A percentile compares a stretch with the other conserved stretches of the same genome.
These are phyloP conservation scores for Pythium oligandrum DNA, from an alignment of 352 stramenopile genomes.

Conservation along the genomic window DNA sequence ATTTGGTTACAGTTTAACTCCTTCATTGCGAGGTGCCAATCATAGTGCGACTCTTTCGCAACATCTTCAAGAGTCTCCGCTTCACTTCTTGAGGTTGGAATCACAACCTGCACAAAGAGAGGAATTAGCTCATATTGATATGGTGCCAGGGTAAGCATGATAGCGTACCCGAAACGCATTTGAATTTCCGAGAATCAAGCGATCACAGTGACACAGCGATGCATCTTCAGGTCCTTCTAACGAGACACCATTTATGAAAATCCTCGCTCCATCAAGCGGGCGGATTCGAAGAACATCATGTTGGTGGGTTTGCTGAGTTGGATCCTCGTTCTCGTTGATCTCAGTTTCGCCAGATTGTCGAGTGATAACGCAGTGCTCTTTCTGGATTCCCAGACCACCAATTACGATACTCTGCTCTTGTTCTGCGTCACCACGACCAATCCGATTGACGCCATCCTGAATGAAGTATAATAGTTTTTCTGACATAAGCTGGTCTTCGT, in stretches of 20 bases:
- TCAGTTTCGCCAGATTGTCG: conserved; percentile 5
- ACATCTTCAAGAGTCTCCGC: conserved; percentile 25
- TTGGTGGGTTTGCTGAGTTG: not conserved
- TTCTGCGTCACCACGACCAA: conserved; percentile 63
- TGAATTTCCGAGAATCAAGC: conserved; percentile 68
- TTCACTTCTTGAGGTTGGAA: conserved; percentile 33
- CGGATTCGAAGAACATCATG: conserved; percentile 27
- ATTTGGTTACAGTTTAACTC: conserved; percentile 80
- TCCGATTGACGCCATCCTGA: conserved; percentile 38
- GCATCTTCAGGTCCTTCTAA: conserved; percentile 30
- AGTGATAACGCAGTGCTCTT: conserved; percentile 61
- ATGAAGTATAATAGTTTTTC: conserved; percentile 84
- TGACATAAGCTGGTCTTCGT: conserved; percentile 85
- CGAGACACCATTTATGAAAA: conserved; percentile 68
- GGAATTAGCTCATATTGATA: not conserved
- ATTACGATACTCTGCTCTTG: conserved; percentile 75
- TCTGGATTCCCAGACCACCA: conserved; percentile 70
- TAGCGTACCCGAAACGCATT: conserved; percentile 63
- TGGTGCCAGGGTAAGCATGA: not conserved
- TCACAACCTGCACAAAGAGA: conserved; percentile 31
- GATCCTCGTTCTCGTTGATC: not conserved
- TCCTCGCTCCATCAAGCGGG: conserved; percentile 34
- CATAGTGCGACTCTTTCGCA: conserved; percentile 43
- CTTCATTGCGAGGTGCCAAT: conserved; percentile 78
- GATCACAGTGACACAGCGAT: conserved; percentile 55